Conservation (phyloP, 345 rosid genomes). For the Ricinus communis region DNA sequence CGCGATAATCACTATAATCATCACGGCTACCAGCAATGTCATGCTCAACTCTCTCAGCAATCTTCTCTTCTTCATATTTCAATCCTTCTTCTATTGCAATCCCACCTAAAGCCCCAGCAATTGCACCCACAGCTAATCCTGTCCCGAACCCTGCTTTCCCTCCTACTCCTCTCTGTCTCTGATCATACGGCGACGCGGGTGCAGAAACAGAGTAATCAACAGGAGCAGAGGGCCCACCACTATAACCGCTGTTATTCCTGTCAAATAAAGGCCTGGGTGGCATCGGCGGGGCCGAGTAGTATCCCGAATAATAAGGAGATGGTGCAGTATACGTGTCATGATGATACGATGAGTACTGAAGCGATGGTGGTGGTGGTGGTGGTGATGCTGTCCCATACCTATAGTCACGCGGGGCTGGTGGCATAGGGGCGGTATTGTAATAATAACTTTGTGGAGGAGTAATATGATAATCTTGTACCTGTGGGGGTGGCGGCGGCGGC, state of each 20-base stretch:
- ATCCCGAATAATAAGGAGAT: slow-evolving; percentile 13
- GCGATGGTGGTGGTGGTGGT: slow-evolving; percentile 13
- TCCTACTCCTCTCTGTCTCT: slow-evolving; percentile 30
- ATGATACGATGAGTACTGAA: slow-evolving; percentile 28
- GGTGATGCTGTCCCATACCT: slow-evolving; percentile 20
- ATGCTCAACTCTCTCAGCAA: slow-evolving; percentile 26
- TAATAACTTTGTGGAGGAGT: slow-evolving; percentile 29
- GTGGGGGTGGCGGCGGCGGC: slow-evolving; percentile 20
- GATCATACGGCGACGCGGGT: slow-evolving; percentile 29
- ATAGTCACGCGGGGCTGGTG: slow-evolving; percentile 17
- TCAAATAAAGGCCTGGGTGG: slow-evolving; percentile 33
- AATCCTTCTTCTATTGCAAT: slow-evolving; percentile 36
- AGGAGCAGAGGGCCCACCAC: slow-evolving; percentile 51
- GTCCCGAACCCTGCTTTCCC: slow-evolving; percentile 32
- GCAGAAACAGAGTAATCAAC: slow-evolving; percentile 30
- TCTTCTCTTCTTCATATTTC: slow-evolving; percentile 38
- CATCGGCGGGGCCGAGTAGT: slow-evolving; percentile 28
- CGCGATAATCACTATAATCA: slow-evolving; percentile 30
- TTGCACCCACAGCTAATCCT: slow-evolving; percentile 40
- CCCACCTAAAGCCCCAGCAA: slow-evolving; percentile 39
- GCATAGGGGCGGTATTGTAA: slow-evolving; percentile 26
- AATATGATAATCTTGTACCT: slow-evolving; percentile 13
- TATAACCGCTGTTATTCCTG: slow-evolving; percentile 10
- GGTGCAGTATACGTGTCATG: slow-evolving; percentile 23
- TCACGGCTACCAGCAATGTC: slow-evolving; percentile 18